These are phyloP conservation scores for Gossypium turneri DNA, from an alignment of 345 rosid genomes.

Conservation along the genomic window DNA sequence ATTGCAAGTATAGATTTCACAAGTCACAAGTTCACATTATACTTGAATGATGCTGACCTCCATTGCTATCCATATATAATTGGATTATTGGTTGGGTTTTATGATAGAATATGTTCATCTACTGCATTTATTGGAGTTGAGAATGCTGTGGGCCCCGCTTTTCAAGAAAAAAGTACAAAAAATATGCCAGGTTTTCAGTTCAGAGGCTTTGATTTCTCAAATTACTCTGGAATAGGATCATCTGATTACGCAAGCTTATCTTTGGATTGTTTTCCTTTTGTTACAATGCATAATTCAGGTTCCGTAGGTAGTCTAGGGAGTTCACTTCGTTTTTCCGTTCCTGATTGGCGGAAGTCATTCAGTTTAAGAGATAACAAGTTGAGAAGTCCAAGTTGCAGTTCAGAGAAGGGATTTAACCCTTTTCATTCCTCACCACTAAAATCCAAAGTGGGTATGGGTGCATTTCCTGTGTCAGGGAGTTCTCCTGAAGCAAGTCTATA, in stretches of 20 bases:
- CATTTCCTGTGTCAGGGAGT: constrained; percentile 26
- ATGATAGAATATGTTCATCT: constrained; percentile 43
- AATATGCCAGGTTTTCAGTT: constrained; percentile 38
- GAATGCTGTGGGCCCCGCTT: constrained; percentile 17
- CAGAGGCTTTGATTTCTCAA: constrained; percentile 69
- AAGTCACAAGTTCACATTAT: constrained; percentile 37
- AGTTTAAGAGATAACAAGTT: constrained; percentile 34
- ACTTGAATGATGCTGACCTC: constrained; percentile 62
- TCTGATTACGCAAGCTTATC: constrained; percentile 49
- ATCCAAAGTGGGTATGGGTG: constrained; percentile 23
- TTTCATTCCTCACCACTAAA: constrained; percentile 19
- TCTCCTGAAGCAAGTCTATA: constrained; percentile 26
- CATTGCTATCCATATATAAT: constrained; percentile 74
- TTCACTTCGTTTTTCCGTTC: constrained; percentile 40
- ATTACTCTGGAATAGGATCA: constrained; percentile 50
- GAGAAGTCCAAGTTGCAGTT: constrained; percentile 32
- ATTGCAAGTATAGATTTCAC: constrained; percentile 25
- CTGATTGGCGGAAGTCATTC: constrained; percentile 59
- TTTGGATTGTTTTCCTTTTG: constrained; percentile 63
- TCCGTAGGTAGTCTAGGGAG: constrained; percentile 47
- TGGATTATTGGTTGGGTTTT: constrained; percentile 48
- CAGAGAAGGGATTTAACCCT: constrained; percentile 25
- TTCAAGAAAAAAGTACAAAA: constrained; percentile 29
- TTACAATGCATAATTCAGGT: constrained; percentile 48
- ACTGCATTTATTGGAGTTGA: constrained; percentile 27